A percentile compares a stretch with the other conserved stretches of the same genome.
Evolutionary conservation across 2,329 filamentous ascomycete species (phyloP).

Genomic region (Cladosporium sp.): DNA sequence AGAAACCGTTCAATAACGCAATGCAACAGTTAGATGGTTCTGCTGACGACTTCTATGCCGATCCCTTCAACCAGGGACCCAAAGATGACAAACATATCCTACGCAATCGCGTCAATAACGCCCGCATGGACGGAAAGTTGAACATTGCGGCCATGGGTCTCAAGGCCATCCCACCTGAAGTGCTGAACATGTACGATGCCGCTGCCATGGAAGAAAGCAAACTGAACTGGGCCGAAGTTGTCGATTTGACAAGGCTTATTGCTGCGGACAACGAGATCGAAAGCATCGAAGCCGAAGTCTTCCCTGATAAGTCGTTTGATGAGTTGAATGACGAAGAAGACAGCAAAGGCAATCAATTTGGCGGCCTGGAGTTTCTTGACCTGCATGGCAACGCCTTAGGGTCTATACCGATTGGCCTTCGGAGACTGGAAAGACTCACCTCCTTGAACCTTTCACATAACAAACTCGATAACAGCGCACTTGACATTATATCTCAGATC

Average conservation of each 20-base stretch:
- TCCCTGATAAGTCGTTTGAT: conserved; percentile 62
- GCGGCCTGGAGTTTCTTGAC: conserved; percentile 73
- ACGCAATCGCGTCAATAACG: conserved; percentile 65
- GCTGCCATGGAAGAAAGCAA: conserved; percentile 59
- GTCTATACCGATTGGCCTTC: conserved; percentile 68
- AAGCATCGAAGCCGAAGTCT: conserved; percentile 65
- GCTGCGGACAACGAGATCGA: conserved; percentile 88
- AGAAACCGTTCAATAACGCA: conserved; percentile 7
- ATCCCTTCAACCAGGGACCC: conserved; percentile 67
- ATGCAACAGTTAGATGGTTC: conserved; percentile 18
- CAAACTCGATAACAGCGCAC: conserved; percentile 63
- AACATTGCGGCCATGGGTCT: conserved; percentile 84
- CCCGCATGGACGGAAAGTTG: conserved; percentile 71
- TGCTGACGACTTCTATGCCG: conserved; percentile 54
- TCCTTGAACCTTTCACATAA: conserved; percentile 77
- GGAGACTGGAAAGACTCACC: conserved; percentile 67
- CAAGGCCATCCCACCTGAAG: conserved; percentile 72
- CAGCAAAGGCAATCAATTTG: conserved; percentile 71
- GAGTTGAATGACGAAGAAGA: conserved; percentile 60
- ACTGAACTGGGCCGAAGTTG: conserved; percentile 81
- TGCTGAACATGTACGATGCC: conserved; percentile 85
- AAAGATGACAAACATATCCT: conserved; percentile 64
- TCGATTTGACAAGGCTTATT: conserved; percentile 78
- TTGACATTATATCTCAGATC: conserved; percentile 72
- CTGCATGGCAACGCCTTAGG: conserved; percentile 78